These are phyloP conservation scores for Pichiaceae sp. DNA, from an alignment of 1,139 yeast genomes.

Conservation along the genomic window DNA sequence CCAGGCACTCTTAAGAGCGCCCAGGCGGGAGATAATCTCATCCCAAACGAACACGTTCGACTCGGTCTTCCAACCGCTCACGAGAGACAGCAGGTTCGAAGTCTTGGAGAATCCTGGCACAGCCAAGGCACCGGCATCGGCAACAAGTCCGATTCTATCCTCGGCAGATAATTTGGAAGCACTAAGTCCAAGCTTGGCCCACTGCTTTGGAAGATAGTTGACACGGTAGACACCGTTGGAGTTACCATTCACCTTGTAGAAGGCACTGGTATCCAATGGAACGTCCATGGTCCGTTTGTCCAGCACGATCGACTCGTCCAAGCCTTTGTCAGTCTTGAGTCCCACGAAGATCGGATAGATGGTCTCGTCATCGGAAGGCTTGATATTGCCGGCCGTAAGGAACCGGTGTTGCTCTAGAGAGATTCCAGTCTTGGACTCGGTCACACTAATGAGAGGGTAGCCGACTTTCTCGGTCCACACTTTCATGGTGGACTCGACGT, in stretches of 20 bases:
- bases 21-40: conserved; percentile 43
- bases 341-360: conserved; percentile 76
- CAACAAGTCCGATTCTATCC: conserved; percentile 62
- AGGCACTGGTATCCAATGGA: conserved; percentile 16
- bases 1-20: conserved; percentile 58
- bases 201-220: conserved; percentile 45
- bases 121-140: conserved; percentile 58
- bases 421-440: conserved; percentile 22
- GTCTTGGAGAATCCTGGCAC: conserved; percentile 51
- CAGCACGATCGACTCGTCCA: conserved; percentile 66
- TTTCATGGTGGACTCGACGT: conserved; percentile 40
- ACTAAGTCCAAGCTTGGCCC: conserved; percentile 43
- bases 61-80: conserved; percentile 39
- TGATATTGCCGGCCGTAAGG: conserved; percentile 52
- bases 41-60: conserved; percentile 63
- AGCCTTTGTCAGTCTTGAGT: conserved; percentile 57
- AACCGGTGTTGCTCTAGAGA: conserved; percentile 47
- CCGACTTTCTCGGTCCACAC: conserved; percentile 50
- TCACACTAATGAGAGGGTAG: conserved; percentile 42
- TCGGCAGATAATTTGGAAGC: conserved; percentile 41
- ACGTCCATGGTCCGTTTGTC: conserved; percentile 37
- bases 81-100: conserved; percentile 39
- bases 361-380: conserved; percentile 29
- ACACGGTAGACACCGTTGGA: conserved; percentile 64
- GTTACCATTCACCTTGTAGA: conserved; percentile 58